Evolutionary conservation across 768 basidiomycete species (phyloP).

Genomic region (Naganishia kalamii): DNA sequence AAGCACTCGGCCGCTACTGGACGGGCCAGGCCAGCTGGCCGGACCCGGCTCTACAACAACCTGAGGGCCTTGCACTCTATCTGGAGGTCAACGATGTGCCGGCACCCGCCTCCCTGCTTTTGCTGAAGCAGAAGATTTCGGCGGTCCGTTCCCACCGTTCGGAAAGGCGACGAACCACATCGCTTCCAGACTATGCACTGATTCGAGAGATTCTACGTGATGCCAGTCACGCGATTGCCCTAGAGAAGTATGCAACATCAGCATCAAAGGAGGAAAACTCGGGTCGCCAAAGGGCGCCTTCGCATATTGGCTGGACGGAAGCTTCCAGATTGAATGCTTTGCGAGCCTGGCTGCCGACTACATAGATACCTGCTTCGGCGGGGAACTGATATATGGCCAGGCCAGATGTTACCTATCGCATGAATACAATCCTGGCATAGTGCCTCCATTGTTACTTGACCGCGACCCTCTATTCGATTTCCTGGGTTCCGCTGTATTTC

Average conservation of each 20-base stretch:
- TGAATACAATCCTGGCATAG: background rate
- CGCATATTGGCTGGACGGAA: background rate
- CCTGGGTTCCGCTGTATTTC: slow-evolving; percentile 83
- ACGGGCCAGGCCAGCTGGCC: background rate
- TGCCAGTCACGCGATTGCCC: background rate
- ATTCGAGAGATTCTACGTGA: background rate
- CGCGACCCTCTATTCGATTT: slow-evolving; percentile 52
- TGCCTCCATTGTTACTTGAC: too few species aligned
- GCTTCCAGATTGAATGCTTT: background rate
- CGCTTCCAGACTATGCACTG: background rate
- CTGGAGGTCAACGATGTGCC: slow-evolving; percentile 1
- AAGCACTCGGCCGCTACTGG: background rate
- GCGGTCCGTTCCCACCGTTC: background rate
- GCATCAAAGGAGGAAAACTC: background rate
- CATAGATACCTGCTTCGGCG: background rate
- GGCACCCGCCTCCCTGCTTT: background rate
- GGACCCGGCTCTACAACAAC: background rate
- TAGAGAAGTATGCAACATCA: background rate
- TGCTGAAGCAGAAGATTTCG: background rate
- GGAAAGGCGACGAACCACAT: background rate
- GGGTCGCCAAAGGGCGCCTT: background rate
- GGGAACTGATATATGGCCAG: background rate
- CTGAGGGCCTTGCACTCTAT: background rate
- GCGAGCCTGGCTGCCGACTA: background rate
- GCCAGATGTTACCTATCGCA: background rate